These are phyloP conservation scores for Mycosarcoma mackinlayi DNA, from an alignment of 1,284 basidiomycete species.

Conservation along the genomic window DNA sequence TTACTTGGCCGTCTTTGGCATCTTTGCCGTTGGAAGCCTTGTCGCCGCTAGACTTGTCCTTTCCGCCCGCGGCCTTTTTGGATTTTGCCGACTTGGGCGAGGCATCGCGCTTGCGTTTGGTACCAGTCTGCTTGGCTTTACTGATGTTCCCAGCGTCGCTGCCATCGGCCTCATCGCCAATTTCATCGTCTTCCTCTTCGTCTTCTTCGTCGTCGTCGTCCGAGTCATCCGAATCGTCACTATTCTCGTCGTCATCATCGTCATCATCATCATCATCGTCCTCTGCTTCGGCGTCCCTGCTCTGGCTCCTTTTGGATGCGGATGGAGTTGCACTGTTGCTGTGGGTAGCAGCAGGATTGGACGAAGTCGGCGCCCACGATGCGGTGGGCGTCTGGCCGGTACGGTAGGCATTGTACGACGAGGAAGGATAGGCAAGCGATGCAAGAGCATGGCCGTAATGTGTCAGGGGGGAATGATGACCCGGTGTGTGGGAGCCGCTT, in stretches of 20 bases:
- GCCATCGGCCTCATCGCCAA: conserved; percentile 22
- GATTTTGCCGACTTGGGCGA: conserved; percentile 28
- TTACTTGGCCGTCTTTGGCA: conserved; percentile 19
- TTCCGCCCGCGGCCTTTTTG: conserved; percentile 17
- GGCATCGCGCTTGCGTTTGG: conserved; percentile 47
- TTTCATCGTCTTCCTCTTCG: conserved; percentile 24
- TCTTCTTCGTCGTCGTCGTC: conserved; percentile 42
- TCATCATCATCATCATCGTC: conserved; percentile 39
- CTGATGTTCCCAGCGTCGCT: conserved; percentile 27
- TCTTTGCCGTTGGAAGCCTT: conserved; percentile 8
- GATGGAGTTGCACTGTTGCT: conserved; percentile 20
- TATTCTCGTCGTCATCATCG: conserved; percentile 39
- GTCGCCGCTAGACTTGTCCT: conserved; percentile 16
- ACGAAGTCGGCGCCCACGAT: conserved; percentile 31
- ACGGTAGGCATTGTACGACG: conserved; percentile 41
- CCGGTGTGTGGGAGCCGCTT: conserved; percentile 33
- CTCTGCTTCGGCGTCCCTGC: conserved; percentile 18
- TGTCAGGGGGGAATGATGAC: conserved; percentile 40
- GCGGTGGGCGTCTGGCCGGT: conserved; percentile 15
- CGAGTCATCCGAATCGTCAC: conserved; percentile 39
- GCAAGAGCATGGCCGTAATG: conserved; percentile 46
- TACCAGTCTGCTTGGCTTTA: conserved; percentile 19
- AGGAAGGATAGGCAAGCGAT: conserved; percentile 44
- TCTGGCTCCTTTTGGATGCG: conserved; percentile 30
- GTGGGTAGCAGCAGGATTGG: conserved; percentile 36